Evolutionary conservation across 2,329 filamentous ascomycete species (phyloP), one percentile per base, ranked within the genome.

Genomic region (Fusarium chlamydosporum): DNA sequence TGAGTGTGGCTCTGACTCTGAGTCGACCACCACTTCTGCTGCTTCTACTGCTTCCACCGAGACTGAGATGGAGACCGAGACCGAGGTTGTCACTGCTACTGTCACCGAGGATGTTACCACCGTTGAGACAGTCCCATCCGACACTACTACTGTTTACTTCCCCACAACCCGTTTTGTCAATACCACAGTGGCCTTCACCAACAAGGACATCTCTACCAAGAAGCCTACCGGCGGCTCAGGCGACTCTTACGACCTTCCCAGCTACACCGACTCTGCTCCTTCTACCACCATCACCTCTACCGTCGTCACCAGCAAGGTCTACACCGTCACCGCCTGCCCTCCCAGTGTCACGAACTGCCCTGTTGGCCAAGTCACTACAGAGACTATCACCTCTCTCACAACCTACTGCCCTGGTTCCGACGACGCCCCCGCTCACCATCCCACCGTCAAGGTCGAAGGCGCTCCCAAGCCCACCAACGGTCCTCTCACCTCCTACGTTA

Each of bases 401-500:
- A 81, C 79, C 10, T 77, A 81, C 59, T 82, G 80, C 72, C 80
- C 81, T 13, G 65, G 56, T 20, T 37, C 52, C n/a, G 59, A 59
- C 10, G 41, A 20, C 4, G 52, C 67, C 2, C 35, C 51, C 3
- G 42, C 26, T n/a, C 38, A 48, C 18, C 27, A 16, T 31, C n/a
- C 42, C n/a, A 45, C 42, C 13, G 42, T 20, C 42, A 7, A 31
- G 8, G 40, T 38, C 18, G 37, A 61, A 31, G 27, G 37, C 4
- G 54, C 56, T 11, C 63, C 65, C 11, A 38, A 50, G 3, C 56
- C 66, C 1, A 67, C 70, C 23, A 65, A 62, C 31, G 56, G 38
- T 0, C 70, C 67, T 6, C 33, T 58, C 8, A 38, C 81, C 54
- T 79, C 77, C 27, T 79, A 84, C 73, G 77, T 86, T 79, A 86